A percentile compares a stretch with the other conserved stretches of the same genome.
These are phyloP conservation scores for Millerozyma miso DNA, from an alignment of 805 yeast genomes.

Conservation along the genomic window DNA sequence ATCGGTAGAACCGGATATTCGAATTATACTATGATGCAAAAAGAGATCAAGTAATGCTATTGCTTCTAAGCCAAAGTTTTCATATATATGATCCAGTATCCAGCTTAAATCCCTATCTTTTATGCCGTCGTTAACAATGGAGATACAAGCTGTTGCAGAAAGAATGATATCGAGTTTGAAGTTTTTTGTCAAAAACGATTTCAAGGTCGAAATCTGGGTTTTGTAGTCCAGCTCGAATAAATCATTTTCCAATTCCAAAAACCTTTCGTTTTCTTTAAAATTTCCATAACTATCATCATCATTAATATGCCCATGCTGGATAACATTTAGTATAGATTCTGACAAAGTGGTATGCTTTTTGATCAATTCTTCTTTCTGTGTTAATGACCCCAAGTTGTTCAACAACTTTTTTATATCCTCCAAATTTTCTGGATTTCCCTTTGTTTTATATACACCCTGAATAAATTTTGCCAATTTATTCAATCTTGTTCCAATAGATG, in stretches of 20 bases:
- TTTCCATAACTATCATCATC: constrained; percentile 12
- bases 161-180: constrained; percentile 42
- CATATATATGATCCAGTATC: constrained; percentile 53
- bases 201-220: constrained; percentile 20
- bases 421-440: constrained; percentile 17
- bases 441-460: constrained; percentile 52
- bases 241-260: constrained; percentile 66
- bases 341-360: constrained; percentile 73
- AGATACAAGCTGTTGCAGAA: constrained; percentile 52
- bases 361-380: constrained; percentile 61
- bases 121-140: constrained; percentile 65
- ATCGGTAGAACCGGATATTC: constrained; percentile 22
- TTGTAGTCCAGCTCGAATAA: constrained; percentile 45
- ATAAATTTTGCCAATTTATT: constrained; percentile 67
- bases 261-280: constrained; percentile 36
- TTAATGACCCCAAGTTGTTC: constrained; percentile 60
- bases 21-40: constrained; percentile 45
- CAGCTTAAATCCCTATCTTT: constrained; percentile 56
- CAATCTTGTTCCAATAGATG: constrained; percentile 69
- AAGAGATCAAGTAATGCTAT: constrained; percentile 46
- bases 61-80: constrained; percentile 60
- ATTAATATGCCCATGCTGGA: constrained; percentile 22
- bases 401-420: constrained; percentile 68
- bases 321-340: constrained; percentile 52
- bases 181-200: constrained; percentile 38